phyloP scores from a whole-genome alignment of 225 moss, liverwort and hornwort genomes.

The Sphagnum contortum region DNA sequence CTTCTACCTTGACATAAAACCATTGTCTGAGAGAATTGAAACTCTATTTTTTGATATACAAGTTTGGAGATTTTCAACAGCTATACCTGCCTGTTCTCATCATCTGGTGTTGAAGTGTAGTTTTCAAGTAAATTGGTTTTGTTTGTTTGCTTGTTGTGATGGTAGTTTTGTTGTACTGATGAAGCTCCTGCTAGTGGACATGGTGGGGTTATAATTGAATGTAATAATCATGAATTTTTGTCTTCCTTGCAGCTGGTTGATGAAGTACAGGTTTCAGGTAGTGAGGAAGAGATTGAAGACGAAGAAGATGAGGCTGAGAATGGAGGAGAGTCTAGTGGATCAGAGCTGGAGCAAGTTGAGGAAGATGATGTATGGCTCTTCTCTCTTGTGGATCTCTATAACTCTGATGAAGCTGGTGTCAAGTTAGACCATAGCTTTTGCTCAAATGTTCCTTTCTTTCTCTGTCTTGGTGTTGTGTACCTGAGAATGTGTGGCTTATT shows the following conservation, averaged over 20 bases:
- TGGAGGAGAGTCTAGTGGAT: slow-evolving; percentile 62
- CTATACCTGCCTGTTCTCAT: neutral
- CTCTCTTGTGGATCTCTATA: neutral
- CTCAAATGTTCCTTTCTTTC: slow-evolving; percentile 1
- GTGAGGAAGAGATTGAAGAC: slow-evolving; percentile 94
- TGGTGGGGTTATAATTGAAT: neutral
- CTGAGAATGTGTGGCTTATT: neutral
- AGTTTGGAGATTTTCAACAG: neutral
- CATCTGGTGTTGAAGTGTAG: neutral
- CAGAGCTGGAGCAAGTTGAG: slow-evolving; percentile 45
- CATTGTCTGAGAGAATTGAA: neutral
- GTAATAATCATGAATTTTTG: neutral
- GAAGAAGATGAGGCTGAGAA: slow-evolving; percentile 40
- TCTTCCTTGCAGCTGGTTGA: slow-evolving; percentile 55
- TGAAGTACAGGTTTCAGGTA: slow-evolving; percentile 77
- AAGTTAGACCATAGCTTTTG: neutral
- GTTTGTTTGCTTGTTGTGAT: neutral
- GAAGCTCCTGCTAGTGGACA: neutral
- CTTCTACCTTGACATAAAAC: neutral
- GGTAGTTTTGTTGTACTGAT: too few relatives aligned
- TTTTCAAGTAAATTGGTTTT: neutral
- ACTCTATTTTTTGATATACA: neutral
- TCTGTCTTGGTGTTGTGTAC: neutral
- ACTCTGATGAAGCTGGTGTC: neutral
- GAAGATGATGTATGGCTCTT: slow-evolving; percentile 50